Percentiles rank a stretch among this genome's conserved stretches.
phyloP scores from a whole-genome alignment of 1,284 basidiomycete genomes.

The Kwoniella shivajii region DNA sequence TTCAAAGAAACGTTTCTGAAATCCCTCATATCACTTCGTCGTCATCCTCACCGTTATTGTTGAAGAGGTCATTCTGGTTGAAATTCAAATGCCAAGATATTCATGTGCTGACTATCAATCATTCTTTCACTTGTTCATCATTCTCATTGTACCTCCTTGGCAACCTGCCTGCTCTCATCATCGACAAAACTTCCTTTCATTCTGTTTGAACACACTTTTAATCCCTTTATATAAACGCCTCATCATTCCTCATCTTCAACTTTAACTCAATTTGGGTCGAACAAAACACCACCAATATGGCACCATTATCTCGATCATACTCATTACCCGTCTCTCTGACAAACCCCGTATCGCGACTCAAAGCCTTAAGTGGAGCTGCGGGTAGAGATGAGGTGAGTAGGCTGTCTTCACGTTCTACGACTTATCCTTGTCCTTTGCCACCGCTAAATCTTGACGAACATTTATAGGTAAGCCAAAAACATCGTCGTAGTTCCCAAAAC shows the following conservation, averaged over 20 bases:
- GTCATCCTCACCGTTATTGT: not conserved
- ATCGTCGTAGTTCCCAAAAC: not conserved
- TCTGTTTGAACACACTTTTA: not conserved
- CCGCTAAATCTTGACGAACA: not conserved
- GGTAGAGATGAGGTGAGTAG: constrained; percentile 51
- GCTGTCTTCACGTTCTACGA: constrained; percentile 1
- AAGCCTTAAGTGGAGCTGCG: constrained; percentile 52
- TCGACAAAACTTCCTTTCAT: constrained; percentile 1
- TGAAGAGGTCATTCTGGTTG: not conserved
- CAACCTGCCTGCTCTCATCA: not conserved
- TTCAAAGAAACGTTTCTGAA: too few species aligned
- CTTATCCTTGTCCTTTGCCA: not conserved
- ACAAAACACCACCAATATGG: constrained; percentile 27
- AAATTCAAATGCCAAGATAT: constrained; percentile 14
- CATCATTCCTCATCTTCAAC: not conserved
- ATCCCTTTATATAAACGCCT: not conserved
- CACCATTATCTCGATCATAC: constrained; percentile 47
- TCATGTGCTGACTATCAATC: constrained; percentile 1
- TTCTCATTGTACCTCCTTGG: not conserved
- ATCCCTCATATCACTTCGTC: not conserved
- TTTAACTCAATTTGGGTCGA: not conserved
- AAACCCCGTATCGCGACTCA: constrained; percentile 47
- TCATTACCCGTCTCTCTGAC: constrained; percentile 49
- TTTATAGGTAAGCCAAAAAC: constrained; percentile 19
- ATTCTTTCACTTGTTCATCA: not conserved